Conservation (phyloP, 1,284 basidiomycete genomes). For the Amylostereum areolatum region DNA sequence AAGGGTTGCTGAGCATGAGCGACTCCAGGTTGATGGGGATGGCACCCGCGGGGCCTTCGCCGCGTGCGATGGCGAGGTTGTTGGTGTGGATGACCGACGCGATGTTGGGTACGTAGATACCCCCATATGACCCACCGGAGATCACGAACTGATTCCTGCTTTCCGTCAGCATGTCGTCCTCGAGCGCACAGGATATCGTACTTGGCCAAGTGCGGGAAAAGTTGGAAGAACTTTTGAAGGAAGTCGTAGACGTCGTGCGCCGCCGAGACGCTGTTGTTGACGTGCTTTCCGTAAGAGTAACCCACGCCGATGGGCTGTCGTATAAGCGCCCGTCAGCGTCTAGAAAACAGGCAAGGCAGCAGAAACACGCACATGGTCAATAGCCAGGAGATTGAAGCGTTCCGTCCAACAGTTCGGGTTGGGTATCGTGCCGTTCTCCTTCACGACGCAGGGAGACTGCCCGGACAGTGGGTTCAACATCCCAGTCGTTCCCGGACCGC, state of each 20-base stretch:
- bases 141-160: constrained; percentile 23
- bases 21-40: constrained; percentile 25
- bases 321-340: not conserved
- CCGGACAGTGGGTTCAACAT: not conserved
- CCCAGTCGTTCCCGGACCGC: not conserved
- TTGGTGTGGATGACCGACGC: constrained; percentile 26
- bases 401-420: constrained; percentile 26
- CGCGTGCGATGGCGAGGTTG: constrained; percentile 18
- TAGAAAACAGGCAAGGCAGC: not conserved
- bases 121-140: constrained; percentile 27
- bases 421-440: constrained; percentile 4
- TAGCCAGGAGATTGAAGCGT: constrained; percentile 23
- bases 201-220: constrained; percentile 23
- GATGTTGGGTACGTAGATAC: constrained; percentile 27
- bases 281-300: constrained; percentile 23
- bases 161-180: not conserved
- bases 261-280: constrained; percentile 24
- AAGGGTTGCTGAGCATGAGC: constrained; percentile 27
- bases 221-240: constrained; percentile 25
- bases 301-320: constrained; percentile 26
- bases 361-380: constrained; percentile 24
- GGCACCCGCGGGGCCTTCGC: constrained; percentile 12
- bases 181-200: constrained; percentile 4
- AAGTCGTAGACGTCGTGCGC: constrained; percentile 29
- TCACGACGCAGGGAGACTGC: not conserved